Conservation (phyloP, 2,329 filamentous ascomycete genomes). For the Colletotrichum musicola region DNA sequence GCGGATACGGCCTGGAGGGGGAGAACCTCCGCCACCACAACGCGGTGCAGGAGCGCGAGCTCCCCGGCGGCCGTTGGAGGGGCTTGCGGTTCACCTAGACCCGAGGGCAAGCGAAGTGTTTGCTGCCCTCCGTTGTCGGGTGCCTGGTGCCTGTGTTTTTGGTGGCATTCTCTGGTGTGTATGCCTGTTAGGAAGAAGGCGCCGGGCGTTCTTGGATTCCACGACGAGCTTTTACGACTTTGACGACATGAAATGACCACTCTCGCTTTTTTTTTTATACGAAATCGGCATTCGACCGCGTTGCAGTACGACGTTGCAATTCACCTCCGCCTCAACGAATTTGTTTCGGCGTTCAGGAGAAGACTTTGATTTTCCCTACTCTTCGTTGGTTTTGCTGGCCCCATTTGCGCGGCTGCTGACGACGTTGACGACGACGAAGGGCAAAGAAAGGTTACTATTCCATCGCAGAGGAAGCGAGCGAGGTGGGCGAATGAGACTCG, state of each 20-base stretch:
- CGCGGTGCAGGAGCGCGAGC: constrained; percentile 30
- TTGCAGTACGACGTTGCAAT: constrained; percentile 26
- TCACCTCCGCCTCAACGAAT: not conserved
- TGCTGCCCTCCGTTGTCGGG: constrained; percentile 4
- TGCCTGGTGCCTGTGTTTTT: not conserved
- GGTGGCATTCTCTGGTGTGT: not conserved
- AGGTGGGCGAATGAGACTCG: constrained; percentile 18
- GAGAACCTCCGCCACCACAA: constrained; percentile 24
- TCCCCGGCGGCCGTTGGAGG: constrained; percentile 29
- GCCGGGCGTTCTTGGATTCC: constrained; percentile 22
- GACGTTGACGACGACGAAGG: not conserved
- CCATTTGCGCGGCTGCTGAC: not conserved
- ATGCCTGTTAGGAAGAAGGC: not conserved
- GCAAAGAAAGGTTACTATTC: not conserved
- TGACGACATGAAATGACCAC: constrained; percentile 36
- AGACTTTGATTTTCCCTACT: no score
- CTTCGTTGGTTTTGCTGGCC: not conserved
- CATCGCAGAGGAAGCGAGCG: not conserved
- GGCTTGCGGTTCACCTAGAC: constrained; percentile 31
- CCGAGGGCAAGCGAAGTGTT: constrained; percentile 28
- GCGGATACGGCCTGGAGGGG: constrained; percentile 28
- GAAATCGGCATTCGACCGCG: constrained; percentile 33
- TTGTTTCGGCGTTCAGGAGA: no score
- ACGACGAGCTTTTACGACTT: constrained; percentile 36
- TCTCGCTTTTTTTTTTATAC: constrained; percentile 22